Evolutionary conservation across 148 eudicot species (phyloP).

Genomic region (Arbutus unedo): DNA sequence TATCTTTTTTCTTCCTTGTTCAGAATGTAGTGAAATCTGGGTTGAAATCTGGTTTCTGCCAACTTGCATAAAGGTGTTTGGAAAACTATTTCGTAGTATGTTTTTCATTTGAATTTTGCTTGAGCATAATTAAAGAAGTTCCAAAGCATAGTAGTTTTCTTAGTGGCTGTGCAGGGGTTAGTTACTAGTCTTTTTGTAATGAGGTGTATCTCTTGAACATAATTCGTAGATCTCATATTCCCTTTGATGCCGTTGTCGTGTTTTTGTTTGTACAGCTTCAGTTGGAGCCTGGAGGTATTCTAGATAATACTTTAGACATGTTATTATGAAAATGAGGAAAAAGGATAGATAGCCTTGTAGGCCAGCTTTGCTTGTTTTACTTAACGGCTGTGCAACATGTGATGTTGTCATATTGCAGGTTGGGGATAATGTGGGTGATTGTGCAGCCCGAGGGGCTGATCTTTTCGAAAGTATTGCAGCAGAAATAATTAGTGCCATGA

Average conservation of each 20-base stretch:
- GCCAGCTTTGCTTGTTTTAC: neutral
- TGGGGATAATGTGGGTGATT: slow-evolving; percentile 99
- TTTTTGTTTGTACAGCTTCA: neutral
- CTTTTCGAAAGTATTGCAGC: slow-evolving; percentile 99
- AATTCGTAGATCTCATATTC: neutral
- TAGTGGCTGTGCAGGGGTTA: neutral
- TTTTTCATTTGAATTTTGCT: neutral
- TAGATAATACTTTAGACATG: neutral
- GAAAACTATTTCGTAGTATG: neutral
- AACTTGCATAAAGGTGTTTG: no score
- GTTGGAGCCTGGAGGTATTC: neutral
- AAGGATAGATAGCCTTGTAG: neutral
- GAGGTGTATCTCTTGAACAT: neutral
- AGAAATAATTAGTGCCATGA: slow-evolving; percentile 99
- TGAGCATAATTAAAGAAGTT: neutral
- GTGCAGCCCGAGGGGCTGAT: slow-evolving; percentile 99
- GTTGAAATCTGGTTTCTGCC: no score
- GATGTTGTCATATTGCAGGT: slow-evolving; percentile 43
- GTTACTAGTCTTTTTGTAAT: neutral
- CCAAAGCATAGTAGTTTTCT: neutral
- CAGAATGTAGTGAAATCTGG: neutral
- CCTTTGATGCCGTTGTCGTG: neutral
- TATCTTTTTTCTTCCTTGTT: neutral
- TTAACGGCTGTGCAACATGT: neutral
- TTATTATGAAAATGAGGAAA: neutral